Evolutionary conservation across 257 asterid genomes (phyloP), one percentile per base, ranked within the genome.

Genomic region (Solanum peruvianum): DNA sequence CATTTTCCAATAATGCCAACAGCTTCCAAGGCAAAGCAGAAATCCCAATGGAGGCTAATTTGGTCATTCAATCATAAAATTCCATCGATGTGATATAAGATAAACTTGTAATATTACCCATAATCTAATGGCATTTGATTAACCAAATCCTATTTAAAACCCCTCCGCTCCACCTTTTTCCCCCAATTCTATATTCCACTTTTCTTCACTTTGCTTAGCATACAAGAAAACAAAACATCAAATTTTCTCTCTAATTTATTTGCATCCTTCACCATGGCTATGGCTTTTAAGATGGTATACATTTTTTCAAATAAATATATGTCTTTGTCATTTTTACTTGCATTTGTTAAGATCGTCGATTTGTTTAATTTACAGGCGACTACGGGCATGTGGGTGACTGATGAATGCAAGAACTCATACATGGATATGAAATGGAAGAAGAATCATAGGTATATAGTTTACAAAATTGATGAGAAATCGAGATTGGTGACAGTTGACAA

Each of bases 401-500:
- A 96, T 13, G 98, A 96, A 83, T 95, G 99, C 89, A 92, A 90
- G 93, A 94, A 91, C 42, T 95, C 99, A 13, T 96, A 93, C 95
- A 93, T 94, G 98, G 98, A 92, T 87, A 94, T 96, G 98, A 96
- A 96, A 77, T 94, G 98, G 99, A 96, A 96, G 91, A 96, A 95
- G 86, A 94, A 92, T 9, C 97, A 94, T 86, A 88, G 94, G 86
- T 96, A 88, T 93, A 95, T 96, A 60, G 98, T 96, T 6, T 96
- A 91, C 95, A 96, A 96, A 92, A 94, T 96, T 9, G 98, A 96
- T 14, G 99, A 96, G 84, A 90, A 89, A 33, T 93, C 98, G 0
- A 89, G 90, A 91, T 70, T 89, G 86, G 92, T 96, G 45, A 92
- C 91, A 11, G 98, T 96, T 64, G 99, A 96, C 90, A 96, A 96